Percentiles rank a stretch among this genome's conserved stretches.
phyloP scores from a whole-genome alignment of 2,329 filamentous ascomycete species.

The Exophiala phaeomuriformis region DNA sequence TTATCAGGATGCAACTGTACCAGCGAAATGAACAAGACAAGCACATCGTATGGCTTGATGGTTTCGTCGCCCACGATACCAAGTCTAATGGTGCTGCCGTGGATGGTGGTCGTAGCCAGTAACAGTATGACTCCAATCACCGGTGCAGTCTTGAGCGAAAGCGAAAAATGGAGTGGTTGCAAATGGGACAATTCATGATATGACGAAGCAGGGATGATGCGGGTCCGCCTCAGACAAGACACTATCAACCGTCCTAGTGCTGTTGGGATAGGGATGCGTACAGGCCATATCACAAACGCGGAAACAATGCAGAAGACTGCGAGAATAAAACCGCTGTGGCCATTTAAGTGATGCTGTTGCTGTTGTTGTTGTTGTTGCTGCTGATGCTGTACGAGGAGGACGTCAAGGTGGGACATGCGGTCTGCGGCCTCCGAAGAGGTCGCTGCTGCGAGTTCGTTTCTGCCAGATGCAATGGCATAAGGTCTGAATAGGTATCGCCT shows the following conservation, averaged over 20 bases:
- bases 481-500: background rate
- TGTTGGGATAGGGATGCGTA: constrained; percentile 19
- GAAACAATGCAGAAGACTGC: constrained; percentile 27
- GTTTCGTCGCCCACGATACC: constrained; percentile 26
- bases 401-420: constrained; percentile 10
- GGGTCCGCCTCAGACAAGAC: background rate
- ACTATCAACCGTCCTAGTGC: constrained; percentile 13
- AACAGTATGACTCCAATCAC: constrained; percentile 25
- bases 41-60: constrained; percentile 27
- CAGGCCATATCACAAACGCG: constrained; percentile 24
- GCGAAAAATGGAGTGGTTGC: constrained; percentile 14
- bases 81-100: constrained; percentile 25
- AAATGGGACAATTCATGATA: constrained; percentile 4
- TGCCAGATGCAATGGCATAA: background rate
- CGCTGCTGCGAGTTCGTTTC: background rate
- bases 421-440: constrained; percentile 1
- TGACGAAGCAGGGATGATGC: constrained; percentile 16
- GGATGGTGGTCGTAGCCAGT: constrained; percentile 25
- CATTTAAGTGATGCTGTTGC: constrained; percentile 24
- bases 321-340: constrained; percentile 25
- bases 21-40: constrained; percentile 27
- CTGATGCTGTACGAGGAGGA: background rate
- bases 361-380: constrained; percentile 2
- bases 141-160: constrained; percentile 25
- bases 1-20: background rate